Base-by-base conservation (phyloP, 768 basidiomycete species). In the Leccinum sublutescens region DNA sequence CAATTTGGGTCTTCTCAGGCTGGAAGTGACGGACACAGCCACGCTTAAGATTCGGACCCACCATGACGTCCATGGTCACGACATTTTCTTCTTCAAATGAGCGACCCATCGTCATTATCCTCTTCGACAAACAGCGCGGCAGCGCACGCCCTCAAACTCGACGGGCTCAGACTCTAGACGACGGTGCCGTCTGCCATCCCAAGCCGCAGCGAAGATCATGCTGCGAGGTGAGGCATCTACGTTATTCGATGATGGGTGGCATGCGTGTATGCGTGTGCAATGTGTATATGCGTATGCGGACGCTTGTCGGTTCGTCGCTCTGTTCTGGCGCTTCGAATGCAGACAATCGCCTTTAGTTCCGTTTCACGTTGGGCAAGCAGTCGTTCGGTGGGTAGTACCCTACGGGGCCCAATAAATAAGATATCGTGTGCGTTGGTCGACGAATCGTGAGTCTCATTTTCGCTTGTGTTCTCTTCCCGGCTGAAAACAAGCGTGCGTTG, bases 401-500 rank as follows among this genome's bases (percentile, higher is more conserved):
- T 48, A 6, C 47, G 47, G 23, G 47, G 47, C 19, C 12, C 17
- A 25, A 21, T 14, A 48, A 48, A 48, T 23, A 48, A 15, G 3
- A 48, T 14, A 8, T 14, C 23, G 12, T 23, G n/a, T 19, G 40
- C 47, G 23, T 9, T n/a, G 21, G 47, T 23, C 17, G 47, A 48
- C 12, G 59, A 49, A 14, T 12, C 55, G 69, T 70, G 5, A 23
- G 69, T 57, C 50, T 17, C 27, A 19, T 7, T 17, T 21, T 17
- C 10, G 7, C 10, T n/a, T 10, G 17, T 2, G 7, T 29, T 25
- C n/a, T 19, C 10, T 43, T 43, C 40, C 40, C n/a, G 5, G n/a
- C 40, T 43, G 40, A 43, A 17, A 43, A 21, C 7, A n/a, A 12
- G 14, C 49, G 17, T 2, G 23, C 1, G 10, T 15, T 40, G 38